These are phyloP conservation scores for Globisporangium echinulatum DNA, from an alignment of 352 stramenopile species.

Conservation along the genomic window DNA sequence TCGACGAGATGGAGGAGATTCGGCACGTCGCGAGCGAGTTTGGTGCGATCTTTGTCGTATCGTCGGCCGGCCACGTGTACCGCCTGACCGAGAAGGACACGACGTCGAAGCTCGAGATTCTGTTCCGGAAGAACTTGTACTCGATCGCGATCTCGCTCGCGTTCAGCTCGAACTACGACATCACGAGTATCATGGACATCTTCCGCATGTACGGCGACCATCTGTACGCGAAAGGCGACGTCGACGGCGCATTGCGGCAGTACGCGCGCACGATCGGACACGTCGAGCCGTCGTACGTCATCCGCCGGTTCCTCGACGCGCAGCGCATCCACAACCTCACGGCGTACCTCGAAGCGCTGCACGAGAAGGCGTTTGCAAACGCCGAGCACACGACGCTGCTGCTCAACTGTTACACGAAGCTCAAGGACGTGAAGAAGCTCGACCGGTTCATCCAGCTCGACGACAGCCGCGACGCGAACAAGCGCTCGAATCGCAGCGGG, in stretches of 20 bases:
- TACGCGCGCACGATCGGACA: slow-evolving; percentile 96
- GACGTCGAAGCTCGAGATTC: slow-evolving; percentile 93
- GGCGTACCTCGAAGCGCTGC: slow-evolving; percentile 93
- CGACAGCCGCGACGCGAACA: slow-evolving; percentile 38
- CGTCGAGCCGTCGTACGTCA: slow-evolving; percentile 97
- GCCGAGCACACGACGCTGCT: slow-evolving; percentile 92
- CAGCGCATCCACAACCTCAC: slow-evolving; percentile 96
- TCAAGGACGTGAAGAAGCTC: slow-evolving; percentile 92
- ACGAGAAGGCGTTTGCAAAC: slow-evolving; percentile 89
- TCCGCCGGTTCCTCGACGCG: slow-evolving; percentile 96
- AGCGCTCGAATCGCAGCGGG: not conserved
- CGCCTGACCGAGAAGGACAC: slow-evolving; percentile 94
- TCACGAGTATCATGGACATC: slow-evolving; percentile 95
- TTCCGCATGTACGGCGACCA: slow-evolving; percentile 97
- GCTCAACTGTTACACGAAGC: slow-evolving; percentile 94
- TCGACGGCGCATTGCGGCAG: slow-evolving; percentile 93
- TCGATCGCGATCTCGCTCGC: slow-evolving; percentile 96
- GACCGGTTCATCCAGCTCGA: slow-evolving; percentile 90
- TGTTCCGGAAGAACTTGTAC: slow-evolving; percentile 97
- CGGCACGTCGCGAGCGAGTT: slow-evolving; percentile 84
- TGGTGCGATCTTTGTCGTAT: slow-evolving; percentile 84
- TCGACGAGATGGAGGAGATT: slow-evolving; percentile 86
- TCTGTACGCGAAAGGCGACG: slow-evolving; percentile 97
- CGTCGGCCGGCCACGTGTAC: slow-evolving; percentile 85
- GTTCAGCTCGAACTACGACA: slow-evolving; percentile 92